Evolutionary conservation across 192 early-diverging fungal species (phyloP).

Genomic region (Rhizoclosmatium globosum): DNA sequence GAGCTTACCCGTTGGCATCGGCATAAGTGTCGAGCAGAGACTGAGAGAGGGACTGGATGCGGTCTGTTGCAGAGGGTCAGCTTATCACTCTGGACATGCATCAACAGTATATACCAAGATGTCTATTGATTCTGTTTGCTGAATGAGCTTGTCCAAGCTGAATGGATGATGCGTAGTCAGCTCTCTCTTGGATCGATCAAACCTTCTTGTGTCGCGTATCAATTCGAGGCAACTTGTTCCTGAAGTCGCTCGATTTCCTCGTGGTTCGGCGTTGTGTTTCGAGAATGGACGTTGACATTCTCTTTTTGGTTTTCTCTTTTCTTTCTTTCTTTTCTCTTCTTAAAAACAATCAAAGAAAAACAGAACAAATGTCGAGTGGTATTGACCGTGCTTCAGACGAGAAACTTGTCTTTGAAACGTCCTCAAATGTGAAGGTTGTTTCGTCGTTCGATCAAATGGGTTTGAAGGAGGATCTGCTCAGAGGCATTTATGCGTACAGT

Average conservation of each 20-base stretch:
- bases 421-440: conserved; percentile 84
- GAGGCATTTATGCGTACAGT: conserved; percentile 98
- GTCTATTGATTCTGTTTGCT: conserved; percentile 78
- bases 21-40: conserved; percentile 70
- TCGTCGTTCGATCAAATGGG: conserved; percentile 93
- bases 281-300: conserved; percentile 32
- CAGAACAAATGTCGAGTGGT: background rate
- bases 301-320: background rate
- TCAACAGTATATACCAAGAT: conserved; percentile 42
- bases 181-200: background rate
- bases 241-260: conserved; percentile 96
- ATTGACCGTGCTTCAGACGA: conserved; percentile 28
- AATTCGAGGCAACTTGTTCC: conserved; percentile 86
- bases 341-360: background rate
- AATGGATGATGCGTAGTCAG: background rate
- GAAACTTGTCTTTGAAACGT: conserved; percentile 76
- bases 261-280: conserved; percentile 80
- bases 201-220: conserved; percentile 74
- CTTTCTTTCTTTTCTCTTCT: conserved; percentile 23
- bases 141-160: conserved; percentile 78
- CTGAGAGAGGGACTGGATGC: conserved; percentile 72
- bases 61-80: conserved; percentile 43
- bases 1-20: conserved; percentile 74
- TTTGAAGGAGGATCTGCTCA: conserved; percentile 95
- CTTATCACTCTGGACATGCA: background rate